phyloP scores from a whole-genome alignment of 352 stramenopile genomes.

The Stramenopiles sp. region DNA sequence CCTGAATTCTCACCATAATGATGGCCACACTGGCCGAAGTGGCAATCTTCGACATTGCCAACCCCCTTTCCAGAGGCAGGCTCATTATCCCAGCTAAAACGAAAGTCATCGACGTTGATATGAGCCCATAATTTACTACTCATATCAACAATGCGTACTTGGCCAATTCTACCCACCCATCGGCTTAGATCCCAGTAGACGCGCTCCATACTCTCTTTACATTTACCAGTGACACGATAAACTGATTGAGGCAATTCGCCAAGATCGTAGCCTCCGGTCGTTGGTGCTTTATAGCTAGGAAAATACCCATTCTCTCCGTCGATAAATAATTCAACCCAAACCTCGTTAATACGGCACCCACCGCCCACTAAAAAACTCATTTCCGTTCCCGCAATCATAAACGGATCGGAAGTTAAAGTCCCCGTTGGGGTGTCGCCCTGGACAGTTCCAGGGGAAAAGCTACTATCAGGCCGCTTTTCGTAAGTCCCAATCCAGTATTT shows the following conservation, averaged over 20 bases:
- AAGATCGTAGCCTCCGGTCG: not conserved
- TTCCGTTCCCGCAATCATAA: conserved; percentile 58
- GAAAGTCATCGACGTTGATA: conserved; percentile 87
- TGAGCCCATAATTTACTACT: conserved; percentile 66
- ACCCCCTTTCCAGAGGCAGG: conserved; percentile 24
- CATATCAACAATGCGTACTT: conserved; percentile 78
- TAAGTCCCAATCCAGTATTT: conserved; percentile 84
- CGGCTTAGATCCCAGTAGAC: conserved; percentile 61
- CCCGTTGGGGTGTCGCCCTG: conserved; percentile 70
- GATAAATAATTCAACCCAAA: conserved; percentile 81
- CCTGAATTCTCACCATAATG: conserved; percentile 39
- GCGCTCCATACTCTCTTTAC: conserved; percentile 59
- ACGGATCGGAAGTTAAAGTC: conserved; percentile 75
- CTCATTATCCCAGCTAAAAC: conserved; percentile 64
- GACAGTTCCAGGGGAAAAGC: conserved; percentile 31
- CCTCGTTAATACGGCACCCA: conserved; percentile 62
- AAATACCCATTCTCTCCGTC: conserved; percentile 54
- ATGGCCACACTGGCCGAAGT: conserved; percentile 20
- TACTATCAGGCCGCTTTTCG: conserved; percentile 50
- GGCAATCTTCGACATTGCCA: conserved; percentile 24
- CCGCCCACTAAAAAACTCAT: conserved; percentile 83
- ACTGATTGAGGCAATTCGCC: not conserved
- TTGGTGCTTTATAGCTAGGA: not conserved
- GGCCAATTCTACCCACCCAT: conserved; percentile 50
- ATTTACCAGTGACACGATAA: conserved; percentile 27